phyloP scores from a whole-genome alignment of 495 filamentous ascomycete genomes.

The Apiosordaria backusii region DNA sequence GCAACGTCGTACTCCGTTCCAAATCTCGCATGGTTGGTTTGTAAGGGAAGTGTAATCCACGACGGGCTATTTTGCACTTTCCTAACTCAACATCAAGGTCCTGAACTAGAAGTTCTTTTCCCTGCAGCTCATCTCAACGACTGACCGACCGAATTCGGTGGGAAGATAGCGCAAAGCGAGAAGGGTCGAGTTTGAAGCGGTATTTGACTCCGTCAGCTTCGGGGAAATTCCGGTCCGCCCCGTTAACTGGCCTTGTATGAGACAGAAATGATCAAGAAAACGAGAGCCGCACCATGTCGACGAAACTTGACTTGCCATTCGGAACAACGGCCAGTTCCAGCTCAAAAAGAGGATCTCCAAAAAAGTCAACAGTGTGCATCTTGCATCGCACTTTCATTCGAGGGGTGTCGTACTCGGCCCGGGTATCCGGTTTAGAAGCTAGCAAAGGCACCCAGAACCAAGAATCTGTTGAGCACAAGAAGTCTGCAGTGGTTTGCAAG shows the following conservation, averaged over 20 bases:
- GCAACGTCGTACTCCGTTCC: not conserved
- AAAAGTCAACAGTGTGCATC: conserved; percentile 3
- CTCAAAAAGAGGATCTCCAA: not conserved
- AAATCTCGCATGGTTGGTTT: conserved; percentile 1
- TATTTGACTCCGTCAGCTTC: not conserved
- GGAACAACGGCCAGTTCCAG: not conserved
- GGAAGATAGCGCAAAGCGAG: not conserved
- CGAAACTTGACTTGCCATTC: not conserved
- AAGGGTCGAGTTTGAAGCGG: not conserved
- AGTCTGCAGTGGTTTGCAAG: not conserved
- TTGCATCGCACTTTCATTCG: not conserved
- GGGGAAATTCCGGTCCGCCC: not conserved
- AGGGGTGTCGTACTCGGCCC: not conserved
- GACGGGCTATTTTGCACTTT: not conserved
- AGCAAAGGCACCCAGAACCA: not conserved
- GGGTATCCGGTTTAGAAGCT: not conserved
- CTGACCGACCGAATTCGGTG: not conserved
- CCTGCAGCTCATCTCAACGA: not conserved
- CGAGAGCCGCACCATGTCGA: not conserved
- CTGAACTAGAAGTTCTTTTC: not conserved
- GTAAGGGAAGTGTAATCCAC: not conserved
- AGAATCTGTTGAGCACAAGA: not conserved
- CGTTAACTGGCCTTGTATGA: not conserved
- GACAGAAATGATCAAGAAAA: not conserved
- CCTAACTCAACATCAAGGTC: not conserved